A percentile compares a stretch with the other conserved stretches of the same genome.
Conservation (phyloP, 257 asterid species). For the Rhazya stricta region DNA sequence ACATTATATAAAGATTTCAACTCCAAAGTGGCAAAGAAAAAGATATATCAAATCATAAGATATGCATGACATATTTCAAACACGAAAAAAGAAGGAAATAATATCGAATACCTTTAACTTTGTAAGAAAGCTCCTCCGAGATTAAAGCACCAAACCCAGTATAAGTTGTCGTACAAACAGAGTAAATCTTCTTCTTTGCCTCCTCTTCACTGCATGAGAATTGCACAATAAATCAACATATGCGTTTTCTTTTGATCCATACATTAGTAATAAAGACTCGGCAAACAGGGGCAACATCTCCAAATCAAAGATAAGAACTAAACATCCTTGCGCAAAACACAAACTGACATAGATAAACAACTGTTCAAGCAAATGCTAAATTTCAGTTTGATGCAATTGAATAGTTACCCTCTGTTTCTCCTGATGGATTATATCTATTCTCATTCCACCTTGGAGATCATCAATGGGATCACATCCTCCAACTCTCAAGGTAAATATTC, state of each 20-base stretch:
- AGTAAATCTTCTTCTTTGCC: constrained; percentile 86
- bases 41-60: not conserved
- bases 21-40: not conserved
- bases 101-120: constrained; percentile 63
- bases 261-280: not conserved
- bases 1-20: not conserved
- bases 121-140: constrained; percentile 79
- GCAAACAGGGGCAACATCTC: not conserved
- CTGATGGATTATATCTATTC: not conserved
- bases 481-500: not conserved
- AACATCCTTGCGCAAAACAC: not conserved
- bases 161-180: constrained; percentile 76
- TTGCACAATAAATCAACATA: not conserved
- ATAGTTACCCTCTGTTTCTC: not conserved
- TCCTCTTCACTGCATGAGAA: constrained; percentile 82
- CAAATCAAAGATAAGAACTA: not conserved
- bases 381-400: not conserved
- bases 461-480: not conserved
- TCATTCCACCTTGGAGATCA: not conserved
- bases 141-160: constrained; percentile 88
- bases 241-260: not conserved
- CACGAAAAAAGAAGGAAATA: not conserved
- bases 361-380: not conserved
- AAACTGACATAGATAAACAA: not conserved
- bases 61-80: not conserved